A percentile compares a stretch with the other conserved stretches of the same genome.
Evolutionary conservation across 2,329 filamentous ascomycete genomes (phyloP).

Genomic region (Sporothrix brasiliensis): DNA sequence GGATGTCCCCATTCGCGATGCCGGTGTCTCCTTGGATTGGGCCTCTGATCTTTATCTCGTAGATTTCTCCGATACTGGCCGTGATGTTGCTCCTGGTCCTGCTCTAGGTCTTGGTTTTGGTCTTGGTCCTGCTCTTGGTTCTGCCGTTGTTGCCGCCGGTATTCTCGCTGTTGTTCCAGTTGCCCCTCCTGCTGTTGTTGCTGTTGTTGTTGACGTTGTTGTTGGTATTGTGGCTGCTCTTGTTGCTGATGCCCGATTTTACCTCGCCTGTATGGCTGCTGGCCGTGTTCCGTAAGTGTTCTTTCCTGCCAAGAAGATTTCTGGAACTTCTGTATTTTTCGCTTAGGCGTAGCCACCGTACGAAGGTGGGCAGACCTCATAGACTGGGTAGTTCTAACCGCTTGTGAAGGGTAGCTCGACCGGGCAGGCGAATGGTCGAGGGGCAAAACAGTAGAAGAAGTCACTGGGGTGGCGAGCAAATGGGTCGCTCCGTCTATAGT

Average conservation of each 20-base stretch:
- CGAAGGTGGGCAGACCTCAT: background rate
- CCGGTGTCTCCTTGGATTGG: no score
- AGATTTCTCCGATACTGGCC: background rate
- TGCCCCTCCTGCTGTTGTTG: background rate
- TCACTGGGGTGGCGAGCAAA: background rate
- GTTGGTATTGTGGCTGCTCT: background rate
- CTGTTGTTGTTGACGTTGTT: background rate
- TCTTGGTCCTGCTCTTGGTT: background rate
- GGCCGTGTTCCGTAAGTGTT: background rate
- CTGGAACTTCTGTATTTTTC: conserved; percentile 1
- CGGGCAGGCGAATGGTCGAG: background rate
- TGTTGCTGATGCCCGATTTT: background rate
- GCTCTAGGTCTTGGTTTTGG: background rate
- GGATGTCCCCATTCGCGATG: background rate
- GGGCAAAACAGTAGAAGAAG: background rate
- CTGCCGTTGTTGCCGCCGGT: background rate
- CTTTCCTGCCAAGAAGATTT: no score
- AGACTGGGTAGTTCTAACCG: no score
- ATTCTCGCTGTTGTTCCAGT: background rate
- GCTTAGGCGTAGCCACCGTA: background rate
- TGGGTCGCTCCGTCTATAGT: background rate
- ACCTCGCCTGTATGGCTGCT: background rate
- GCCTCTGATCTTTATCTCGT: background rate
- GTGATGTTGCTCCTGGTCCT: background rate
- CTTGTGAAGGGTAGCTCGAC: background rate